A percentile compares a stretch with the other conserved stretches of the same genome.
phyloP scores from a whole-genome alignment of 2,329 filamentous ascomycete genomes.

The Colletotrichum sansevieriae region DNA sequence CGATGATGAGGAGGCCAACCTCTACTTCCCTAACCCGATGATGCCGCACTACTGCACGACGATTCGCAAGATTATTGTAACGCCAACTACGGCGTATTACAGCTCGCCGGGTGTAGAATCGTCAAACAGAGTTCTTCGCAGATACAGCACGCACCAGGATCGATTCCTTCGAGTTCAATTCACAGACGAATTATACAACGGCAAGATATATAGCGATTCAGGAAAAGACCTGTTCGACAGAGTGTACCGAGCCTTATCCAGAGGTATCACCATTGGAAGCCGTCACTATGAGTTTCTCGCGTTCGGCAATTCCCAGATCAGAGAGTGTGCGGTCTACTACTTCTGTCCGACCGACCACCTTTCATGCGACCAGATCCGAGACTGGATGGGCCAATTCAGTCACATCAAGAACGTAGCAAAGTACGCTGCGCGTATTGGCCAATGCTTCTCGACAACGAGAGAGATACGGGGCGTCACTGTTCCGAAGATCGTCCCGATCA shows the following conservation, averaged over 20 bases:
- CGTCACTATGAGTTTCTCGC: conserved; percentile 90
- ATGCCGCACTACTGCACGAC: conserved; percentile 81
- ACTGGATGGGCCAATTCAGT: conserved; percentile 88
- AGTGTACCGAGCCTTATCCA: conserved; percentile 76
- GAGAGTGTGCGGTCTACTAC: conserved; percentile 93
- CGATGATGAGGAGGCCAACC: conserved; percentile 61
- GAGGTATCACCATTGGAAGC: conserved; percentile 87
- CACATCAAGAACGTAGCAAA: conserved; percentile 90
- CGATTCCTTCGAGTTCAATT: conserved; percentile 92
- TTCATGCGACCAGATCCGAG: conserved; percentile 81
- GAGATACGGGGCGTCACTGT: conserved; percentile 75
- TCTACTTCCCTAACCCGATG: conserved; percentile 60
- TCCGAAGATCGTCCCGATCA: conserved; percentile 69
- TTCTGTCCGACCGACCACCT: conserved; percentile 79
- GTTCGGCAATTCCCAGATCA: conserved; percentile 94
- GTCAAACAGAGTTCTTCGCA: conserved; percentile 87
- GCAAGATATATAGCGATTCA: conserved; percentile 69
- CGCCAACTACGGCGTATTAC: conserved; percentile 85
- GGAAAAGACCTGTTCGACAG: conserved; percentile 76
- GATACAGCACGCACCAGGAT: conserved; percentile 76
- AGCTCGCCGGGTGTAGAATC: conserved; percentile 84
- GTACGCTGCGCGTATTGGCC: conserved; percentile 88
- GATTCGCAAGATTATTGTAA: conserved; percentile 82
- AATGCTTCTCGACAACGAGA: conserved; percentile 95
- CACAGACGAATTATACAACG: conserved; percentile 79